These are phyloP conservation scores for Petasospora rhodanensis DNA, from an alignment of 1,139 yeast genomes.

Conservation along the genomic window DNA sequence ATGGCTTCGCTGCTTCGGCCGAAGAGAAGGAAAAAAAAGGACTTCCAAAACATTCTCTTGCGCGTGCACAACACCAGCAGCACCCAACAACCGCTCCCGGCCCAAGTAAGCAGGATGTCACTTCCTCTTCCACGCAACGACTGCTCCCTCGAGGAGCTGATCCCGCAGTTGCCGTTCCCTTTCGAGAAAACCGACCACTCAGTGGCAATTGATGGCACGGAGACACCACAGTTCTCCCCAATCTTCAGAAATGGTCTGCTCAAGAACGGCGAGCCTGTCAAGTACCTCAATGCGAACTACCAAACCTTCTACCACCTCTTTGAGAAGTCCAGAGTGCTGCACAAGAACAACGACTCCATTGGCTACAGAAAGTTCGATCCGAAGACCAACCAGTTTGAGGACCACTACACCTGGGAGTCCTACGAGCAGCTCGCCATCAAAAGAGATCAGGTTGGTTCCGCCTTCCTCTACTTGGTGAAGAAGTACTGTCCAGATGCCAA, in stretches of 20 bases:
- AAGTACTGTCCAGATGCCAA: conserved; percentile 21
- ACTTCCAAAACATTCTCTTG: no score
- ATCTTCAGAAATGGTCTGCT: conserved; percentile 38
- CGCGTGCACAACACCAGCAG: no score
- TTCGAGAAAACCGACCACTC: conserved; percentile 19
- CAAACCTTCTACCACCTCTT: conserved; percentile 39
- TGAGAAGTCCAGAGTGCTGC: conserved; percentile 29
- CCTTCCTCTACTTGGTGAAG: conserved; percentile 21
- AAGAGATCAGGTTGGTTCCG: conserved; percentile 26
- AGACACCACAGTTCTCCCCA: conserved; percentile 37
- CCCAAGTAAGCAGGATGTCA: no score
- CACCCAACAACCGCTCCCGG: no score
- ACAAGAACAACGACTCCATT: conserved; percentile 31
- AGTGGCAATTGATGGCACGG: conserved; percentile 20
- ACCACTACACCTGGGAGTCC: conserved; percentile 23
- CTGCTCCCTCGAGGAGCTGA: conserved; percentile 10
- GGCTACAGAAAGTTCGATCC: conserved; percentile 29
- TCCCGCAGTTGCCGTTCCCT: conserved; percentile 14
- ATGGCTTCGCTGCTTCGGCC: no score
- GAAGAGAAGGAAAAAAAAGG: no score
- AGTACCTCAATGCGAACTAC: conserved; percentile 36
- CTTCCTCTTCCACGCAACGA: no score
- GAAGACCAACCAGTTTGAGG: conserved; percentile 15
- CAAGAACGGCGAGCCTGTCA: conserved; percentile 28
- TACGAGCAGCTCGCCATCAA: conserved; percentile 20